phyloP scores from a whole-genome alignment of 306 rosid species.

The Cotoneaster glaucophyllus region DNA sequence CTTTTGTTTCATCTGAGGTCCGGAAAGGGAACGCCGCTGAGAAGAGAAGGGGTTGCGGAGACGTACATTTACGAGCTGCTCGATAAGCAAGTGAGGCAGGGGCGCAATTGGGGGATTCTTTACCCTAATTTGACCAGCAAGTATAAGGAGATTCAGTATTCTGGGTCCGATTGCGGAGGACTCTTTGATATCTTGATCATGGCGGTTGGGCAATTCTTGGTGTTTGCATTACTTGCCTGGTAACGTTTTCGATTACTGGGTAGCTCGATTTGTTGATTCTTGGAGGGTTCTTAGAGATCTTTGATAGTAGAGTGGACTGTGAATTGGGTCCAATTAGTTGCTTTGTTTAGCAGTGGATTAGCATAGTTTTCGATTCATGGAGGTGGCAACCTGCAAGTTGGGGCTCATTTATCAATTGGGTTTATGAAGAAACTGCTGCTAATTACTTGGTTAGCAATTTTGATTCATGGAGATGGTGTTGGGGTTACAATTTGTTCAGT shows the following conservation, averaged over 20 bases:
- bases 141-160: constrained; percentile 50
- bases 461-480: neutral
- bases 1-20: constrained; percentile 54
- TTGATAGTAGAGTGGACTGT: too few species aligned
- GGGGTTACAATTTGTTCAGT: neutral
- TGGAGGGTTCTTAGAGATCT: neutral
- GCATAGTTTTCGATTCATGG: neutral
- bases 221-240: constrained; percentile 14
- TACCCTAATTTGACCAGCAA: constrained; percentile 55
- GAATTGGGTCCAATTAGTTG: too few species aligned
- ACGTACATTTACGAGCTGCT: constrained; percentile 66
- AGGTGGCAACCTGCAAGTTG: neutral
- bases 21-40: constrained; percentile 59
- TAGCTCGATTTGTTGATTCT: neutral
- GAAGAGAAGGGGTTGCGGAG: constrained; percentile 54
- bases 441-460: neutral
- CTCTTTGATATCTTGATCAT: neutral
- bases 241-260: neutral
- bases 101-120: constrained; percentile 67
- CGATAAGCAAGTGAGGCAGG: constrained; percentile 32
- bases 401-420: neutral
- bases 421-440: neutral
- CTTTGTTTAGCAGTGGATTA: neutral
- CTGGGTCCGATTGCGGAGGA: constrained; percentile 17
- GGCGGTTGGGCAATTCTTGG: constrained; percentile 4